Percentiles rank a stretch among this genome's conserved stretches.
These are phyloP conservation scores for Chytriomyces sp. DNA, from an alignment of 192 early-diverging fungal species.

Conservation along the genomic window DNA sequence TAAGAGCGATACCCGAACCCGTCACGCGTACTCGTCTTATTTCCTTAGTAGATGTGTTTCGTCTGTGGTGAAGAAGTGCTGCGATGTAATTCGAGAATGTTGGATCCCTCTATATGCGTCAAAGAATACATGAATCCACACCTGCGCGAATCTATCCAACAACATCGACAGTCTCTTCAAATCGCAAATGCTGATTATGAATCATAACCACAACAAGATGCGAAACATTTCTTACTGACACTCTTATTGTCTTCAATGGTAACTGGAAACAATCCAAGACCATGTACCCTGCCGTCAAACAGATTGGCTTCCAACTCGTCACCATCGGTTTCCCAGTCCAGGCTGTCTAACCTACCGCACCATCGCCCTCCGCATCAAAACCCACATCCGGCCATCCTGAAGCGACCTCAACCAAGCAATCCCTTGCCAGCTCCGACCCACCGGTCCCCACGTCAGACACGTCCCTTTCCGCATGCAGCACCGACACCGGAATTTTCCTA, in stretches of 20 bases:
- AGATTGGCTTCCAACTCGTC: slow-evolving; percentile 57
- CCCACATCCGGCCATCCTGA: background rate
- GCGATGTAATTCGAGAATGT: slow-evolving; percentile 56
- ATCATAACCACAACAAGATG: slow-evolving; percentile 45
- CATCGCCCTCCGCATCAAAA: background rate
- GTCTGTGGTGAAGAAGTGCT: too few species aligned
- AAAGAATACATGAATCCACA: too few species aligned
- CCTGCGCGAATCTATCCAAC: too few species aligned
- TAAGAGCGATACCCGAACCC: slow-evolving; percentile 61
- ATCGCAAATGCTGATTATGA: background rate
- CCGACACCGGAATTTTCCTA: too few species aligned
- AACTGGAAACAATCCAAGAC: slow-evolving; percentile 85
- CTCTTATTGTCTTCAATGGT: slow-evolving; percentile 89
- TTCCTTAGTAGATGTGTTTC: too few species aligned
- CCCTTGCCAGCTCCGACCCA: background rate
- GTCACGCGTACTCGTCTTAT: too few species aligned
- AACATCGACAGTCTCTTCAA: too few species aligned
- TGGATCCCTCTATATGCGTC: slow-evolving; percentile 87
- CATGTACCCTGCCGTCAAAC: slow-evolving; percentile 38
- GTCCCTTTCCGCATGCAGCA: too few species aligned
- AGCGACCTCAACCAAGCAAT: background rate
- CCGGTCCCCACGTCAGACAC: too few species aligned
- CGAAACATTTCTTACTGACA: slow-evolving; percentile 68
- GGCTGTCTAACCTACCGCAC: too few species aligned
- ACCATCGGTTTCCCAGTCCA: slow-evolving; percentile 33